Conservation (phyloP, 805 yeast genomes). For the Saccharomycopsis fodiens region DNA sequence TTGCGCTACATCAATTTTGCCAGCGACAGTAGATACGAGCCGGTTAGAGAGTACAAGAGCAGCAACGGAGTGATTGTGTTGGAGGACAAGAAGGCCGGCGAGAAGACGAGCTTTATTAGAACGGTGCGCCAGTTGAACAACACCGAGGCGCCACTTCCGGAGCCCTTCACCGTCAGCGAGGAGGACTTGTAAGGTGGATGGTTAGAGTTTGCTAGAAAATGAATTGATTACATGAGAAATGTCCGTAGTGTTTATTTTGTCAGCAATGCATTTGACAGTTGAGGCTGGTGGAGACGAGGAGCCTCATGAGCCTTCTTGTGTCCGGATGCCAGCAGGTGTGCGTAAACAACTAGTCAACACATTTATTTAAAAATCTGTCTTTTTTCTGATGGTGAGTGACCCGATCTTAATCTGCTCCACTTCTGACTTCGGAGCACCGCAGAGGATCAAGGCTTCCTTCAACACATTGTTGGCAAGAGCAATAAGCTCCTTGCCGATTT, state of each 20-base stretch:
- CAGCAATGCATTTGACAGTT: background rate
- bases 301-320: no score
- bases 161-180: constrained; percentile 57
- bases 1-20: constrained; percentile 72
- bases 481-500: background rate
- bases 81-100: constrained; percentile 53
- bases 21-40: constrained; percentile 69
- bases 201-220: background rate
- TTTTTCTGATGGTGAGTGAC: background rate
- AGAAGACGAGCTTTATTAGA: constrained; percentile 59
- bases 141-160: constrained; percentile 68
- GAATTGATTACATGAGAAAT: no score
- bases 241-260: no score
- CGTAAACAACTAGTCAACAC: background rate
- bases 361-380: background rate
- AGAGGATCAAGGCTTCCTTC: background rate
- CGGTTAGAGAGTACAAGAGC: constrained; percentile 66
- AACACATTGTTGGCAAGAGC: background rate
- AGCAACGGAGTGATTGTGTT: constrained; percentile 63
- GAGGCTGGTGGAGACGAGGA: no score
- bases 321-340: no score
- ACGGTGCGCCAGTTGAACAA: constrained; percentile 75
- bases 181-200: constrained; percentile 29
- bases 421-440: background rate
- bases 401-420: background rate